Conservation (phyloP, 352 stramenopile species). For the Phytopythium delawarense region DNA sequence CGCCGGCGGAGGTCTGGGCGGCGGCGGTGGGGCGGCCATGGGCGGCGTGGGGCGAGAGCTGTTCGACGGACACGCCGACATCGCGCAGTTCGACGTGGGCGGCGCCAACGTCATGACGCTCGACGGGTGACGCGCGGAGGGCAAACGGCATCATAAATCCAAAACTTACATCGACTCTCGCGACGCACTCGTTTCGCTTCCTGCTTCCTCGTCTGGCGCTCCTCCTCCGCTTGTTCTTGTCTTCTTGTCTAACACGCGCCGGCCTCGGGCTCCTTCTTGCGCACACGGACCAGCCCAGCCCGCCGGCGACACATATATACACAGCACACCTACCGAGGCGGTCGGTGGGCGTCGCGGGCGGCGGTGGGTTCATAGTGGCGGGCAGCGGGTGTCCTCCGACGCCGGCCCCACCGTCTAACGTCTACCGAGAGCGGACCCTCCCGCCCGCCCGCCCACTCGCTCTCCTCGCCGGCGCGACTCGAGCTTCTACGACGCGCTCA, state of each 20-base stretch:
- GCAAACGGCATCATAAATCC: slow-evolving; percentile 3
- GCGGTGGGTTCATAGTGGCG: slow-evolving; percentile 7
- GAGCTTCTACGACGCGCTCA: slow-evolving; percentile 62
- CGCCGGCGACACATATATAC: slow-evolving; percentile 10
- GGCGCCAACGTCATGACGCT: slow-evolving; percentile 85
- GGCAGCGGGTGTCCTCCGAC: slow-evolving; percentile 1
- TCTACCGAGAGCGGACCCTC: slow-evolving; percentile 3
- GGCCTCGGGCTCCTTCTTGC: background rate
- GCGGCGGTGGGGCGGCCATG: slow-evolving; percentile 11
- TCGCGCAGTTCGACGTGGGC: slow-evolving; percentile 74
- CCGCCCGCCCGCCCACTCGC: slow-evolving; percentile 5
- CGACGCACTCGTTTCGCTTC: slow-evolving; percentile 5
- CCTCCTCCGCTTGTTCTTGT: background rate
- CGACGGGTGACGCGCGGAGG: slow-evolving; percentile 28
- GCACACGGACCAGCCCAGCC: background rate
- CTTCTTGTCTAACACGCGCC: slow-evolving; percentile 8
- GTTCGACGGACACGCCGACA: slow-evolving; percentile 61
- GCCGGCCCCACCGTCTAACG: slow-evolving; percentile 3
- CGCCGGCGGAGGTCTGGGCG: slow-evolving; percentile 12
- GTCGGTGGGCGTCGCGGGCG: slow-evolving; percentile 1
- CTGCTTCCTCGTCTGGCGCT: background rate
- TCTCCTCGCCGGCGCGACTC: background rate
- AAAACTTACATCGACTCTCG: slow-evolving; percentile 5
- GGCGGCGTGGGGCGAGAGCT: slow-evolving; percentile 28
- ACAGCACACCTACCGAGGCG: slow-evolving; percentile 6